Conservation (phyloP, 371 early-diverging fungal genomes). For the Mucor velutinosus region DNA sequence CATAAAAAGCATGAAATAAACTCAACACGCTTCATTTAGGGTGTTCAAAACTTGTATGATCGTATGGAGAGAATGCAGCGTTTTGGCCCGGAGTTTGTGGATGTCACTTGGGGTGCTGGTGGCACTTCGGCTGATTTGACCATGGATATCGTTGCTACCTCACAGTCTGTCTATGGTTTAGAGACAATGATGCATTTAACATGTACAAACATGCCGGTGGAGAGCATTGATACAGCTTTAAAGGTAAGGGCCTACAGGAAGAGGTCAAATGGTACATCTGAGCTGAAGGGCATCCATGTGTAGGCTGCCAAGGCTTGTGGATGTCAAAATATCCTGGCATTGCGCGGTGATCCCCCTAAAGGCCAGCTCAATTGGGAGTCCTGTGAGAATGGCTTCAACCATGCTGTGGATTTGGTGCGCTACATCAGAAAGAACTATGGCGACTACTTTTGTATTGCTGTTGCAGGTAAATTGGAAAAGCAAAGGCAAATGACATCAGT, state of each 20-base stretch:
- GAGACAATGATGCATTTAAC: conserved; percentile 98
- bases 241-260: conserved; percentile 37
- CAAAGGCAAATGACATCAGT: neutral
- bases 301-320: conserved; percentile 89
- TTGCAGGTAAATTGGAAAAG: conserved; percentile 66
- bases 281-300: neutral
- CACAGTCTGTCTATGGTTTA: conserved; percentile 91
- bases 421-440: conserved; percentile 91
- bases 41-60: conserved; percentile 78
- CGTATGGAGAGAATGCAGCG: conserved; percentile 89
- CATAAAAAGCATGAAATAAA: neutral
- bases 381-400: conserved; percentile 80
- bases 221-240: conserved; percentile 85
- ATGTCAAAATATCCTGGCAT: conserved; percentile 94
- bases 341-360: conserved; percentile 94
- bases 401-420: conserved; percentile 84
- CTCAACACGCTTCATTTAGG: conserved; percentile 29
- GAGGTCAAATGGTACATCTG: neutral
- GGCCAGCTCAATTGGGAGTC: conserved; percentile 80
- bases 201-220: conserved; percentile 93
- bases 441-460: conserved; percentile 94
- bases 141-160: conserved; percentile 81
- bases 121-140: conserved; percentile 91
- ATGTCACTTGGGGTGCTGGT: conserved; percentile 97
- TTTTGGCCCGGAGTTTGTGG: conserved; percentile 92